Conservation (phyloP, 306 rosid genomes). For the Dalbergia cochinchinensis region DNA sequence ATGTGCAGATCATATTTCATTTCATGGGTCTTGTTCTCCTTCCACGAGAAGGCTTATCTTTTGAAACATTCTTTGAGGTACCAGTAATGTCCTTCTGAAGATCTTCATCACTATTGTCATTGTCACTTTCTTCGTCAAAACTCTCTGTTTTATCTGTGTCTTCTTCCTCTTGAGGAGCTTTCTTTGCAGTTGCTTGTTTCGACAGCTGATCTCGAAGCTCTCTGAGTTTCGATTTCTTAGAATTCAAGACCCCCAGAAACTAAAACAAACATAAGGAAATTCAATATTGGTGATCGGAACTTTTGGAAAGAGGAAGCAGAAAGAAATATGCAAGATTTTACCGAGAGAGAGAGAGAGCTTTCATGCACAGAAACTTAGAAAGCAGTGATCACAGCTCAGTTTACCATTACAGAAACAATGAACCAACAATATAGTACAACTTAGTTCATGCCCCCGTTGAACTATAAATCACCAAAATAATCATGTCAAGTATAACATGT, state of each 20-base stretch:
- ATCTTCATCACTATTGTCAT: conserved; percentile 55
- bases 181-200: conserved; percentile 51
- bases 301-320: conserved; percentile 2
- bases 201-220: conserved; percentile 75
- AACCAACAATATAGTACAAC: conserved; percentile 9
- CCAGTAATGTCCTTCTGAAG: conserved; percentile 41
- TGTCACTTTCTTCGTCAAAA: conserved; percentile 64
- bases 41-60: conserved; percentile 49
- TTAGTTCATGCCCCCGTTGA: neutral
- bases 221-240: conserved; percentile 83
- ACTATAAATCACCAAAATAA: conserved; percentile 27
- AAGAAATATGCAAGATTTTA: conserved; percentile 24
- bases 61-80: conserved; percentile 56
- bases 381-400: conserved; percentile 8
- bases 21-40: conserved; percentile 47
- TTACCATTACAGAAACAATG: neutral
- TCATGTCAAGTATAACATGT: neutral
- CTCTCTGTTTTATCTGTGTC: conserved; percentile 83
- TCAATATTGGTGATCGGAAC: conserved; percentile 31
- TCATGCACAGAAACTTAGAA: neutral
- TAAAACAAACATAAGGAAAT: conserved; percentile 48
- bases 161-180: conserved; percentile 69
- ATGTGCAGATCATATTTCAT: conserved; percentile 44
- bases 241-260: conserved; percentile 88
- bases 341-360: neutral